These are phyloP conservation scores for Annulohypoxylon bovei DNA, from an alignment of 495 filamentous ascomycete genomes.

Conservation along the genomic window DNA sequence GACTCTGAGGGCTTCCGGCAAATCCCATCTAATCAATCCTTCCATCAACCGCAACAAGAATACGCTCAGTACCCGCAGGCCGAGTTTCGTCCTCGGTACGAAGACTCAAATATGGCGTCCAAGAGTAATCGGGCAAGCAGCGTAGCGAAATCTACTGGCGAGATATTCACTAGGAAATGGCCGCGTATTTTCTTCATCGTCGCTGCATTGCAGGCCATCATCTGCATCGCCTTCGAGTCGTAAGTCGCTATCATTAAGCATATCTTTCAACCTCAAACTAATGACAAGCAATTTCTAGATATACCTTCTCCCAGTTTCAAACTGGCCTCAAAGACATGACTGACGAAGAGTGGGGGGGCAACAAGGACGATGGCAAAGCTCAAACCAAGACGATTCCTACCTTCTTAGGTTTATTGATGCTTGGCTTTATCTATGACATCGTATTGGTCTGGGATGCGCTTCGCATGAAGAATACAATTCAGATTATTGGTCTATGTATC, in stretches of 20 bases:
- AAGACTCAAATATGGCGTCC: conserved; percentile 47
- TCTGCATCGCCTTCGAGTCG: conserved; percentile 86
- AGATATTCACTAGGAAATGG: conserved; percentile 80
- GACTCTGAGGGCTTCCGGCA: conserved; percentile 45
- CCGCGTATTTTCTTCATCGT: conserved; percentile 84
- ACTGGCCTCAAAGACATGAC: conserved; percentile 54
- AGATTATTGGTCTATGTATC: conserved; percentile 92
- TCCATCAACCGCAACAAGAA: conserved; percentile 34
- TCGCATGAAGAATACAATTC: conserved; percentile 96
- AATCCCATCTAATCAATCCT: conserved; percentile 46
- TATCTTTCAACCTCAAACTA: conserved; percentile 3
- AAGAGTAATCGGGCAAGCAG: conserved; percentile 37
- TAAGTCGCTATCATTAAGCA: conserved; percentile 58
- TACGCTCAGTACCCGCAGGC: conserved; percentile 41
- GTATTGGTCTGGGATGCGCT: conserved; percentile 92
- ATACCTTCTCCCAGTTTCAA: conserved; percentile 76
- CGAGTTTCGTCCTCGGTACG: conserved; percentile 35
- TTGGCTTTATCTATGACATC: conserved; percentile 92
- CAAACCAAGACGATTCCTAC: conserved; percentile 79
- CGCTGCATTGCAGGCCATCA: conserved; percentile 77
- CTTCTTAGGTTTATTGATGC: conserved; percentile 95
- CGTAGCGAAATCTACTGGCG: conserved; percentile 44
- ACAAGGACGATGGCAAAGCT: conserved; percentile 48
- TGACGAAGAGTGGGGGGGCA: conserved; percentile 18
- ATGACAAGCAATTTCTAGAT: conserved; percentile 59